Evolutionary conservation across 106 monocot species (phyloP).

Genomic region (Platanthera zijinensis): DNA sequence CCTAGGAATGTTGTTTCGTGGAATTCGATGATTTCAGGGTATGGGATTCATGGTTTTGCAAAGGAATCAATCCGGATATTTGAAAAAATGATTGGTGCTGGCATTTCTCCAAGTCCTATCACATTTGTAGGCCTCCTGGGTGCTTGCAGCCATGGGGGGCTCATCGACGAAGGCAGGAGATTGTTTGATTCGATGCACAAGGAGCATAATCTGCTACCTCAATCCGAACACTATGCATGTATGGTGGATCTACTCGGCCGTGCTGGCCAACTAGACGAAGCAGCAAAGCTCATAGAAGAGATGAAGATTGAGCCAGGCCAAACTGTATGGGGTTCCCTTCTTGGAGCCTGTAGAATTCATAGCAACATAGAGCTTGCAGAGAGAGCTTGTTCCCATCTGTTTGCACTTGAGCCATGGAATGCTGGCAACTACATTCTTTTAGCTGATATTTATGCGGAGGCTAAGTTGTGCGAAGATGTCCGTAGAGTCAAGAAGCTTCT

Average conservation of each 20-base stretch:
- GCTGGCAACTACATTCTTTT: conserved; percentile 64
- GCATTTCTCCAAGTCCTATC: conserved; percentile 30
- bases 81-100: conserved; percentile 39
- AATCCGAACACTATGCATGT: conserved; percentile 56
- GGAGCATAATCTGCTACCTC: conserved; percentile 26
- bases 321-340: conserved; percentile 60
- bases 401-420: conserved; percentile 59
- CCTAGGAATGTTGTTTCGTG: conserved; percentile 62
- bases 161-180: conserved; percentile 44
- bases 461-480: conserved; percentile 43
- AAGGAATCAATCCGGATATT: conserved; percentile 40
- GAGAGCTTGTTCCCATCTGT: conserved; percentile 36
- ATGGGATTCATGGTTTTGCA: conserved; percentile 46
- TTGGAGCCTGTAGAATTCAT: conserved; percentile 64
- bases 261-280: conserved; percentile 52
- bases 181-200: conserved; percentile 43
- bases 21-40: conserved; percentile 61
- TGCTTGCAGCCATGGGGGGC: conserved; percentile 53
- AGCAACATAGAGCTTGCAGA: conserved; percentile 49
- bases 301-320: conserved; percentile 62
- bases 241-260: conserved; percentile 67
- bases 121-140: conserved; percentile 52
- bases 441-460: conserved; percentile 45
- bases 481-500: conserved; percentile 31
- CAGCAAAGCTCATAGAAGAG: conserved; percentile 29